phyloP scores from a whole-genome alignment of 1,284 basidiomycete species.

The Cryptococcus amylolentus region DNA sequence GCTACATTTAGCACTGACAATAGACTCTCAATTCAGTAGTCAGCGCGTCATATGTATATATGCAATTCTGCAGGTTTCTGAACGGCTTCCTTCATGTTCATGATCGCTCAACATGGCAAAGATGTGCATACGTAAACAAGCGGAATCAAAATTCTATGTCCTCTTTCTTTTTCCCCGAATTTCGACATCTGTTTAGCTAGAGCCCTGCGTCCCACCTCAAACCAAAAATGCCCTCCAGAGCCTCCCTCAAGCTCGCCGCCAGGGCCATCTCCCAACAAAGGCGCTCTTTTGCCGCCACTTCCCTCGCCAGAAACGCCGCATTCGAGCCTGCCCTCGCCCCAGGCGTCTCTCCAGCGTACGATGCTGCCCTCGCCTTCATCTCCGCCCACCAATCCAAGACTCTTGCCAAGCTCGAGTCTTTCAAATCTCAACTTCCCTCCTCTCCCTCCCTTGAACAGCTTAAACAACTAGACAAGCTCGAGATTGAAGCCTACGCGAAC shows the following conservation, averaged over 20 bases:
- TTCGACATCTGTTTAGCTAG: no score
- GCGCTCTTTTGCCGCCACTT: conserved; percentile 3
- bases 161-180: no score
- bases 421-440: conserved; percentile 10
- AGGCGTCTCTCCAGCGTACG: conserved; percentile 44
- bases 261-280: conserved; percentile 13
- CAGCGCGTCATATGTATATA: no score
- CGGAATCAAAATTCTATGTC: no score
- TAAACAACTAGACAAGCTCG: conserved; percentile 26
- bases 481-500: conserved; percentile 42
- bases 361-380: conserved; percentile 42
- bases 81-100: background rate
- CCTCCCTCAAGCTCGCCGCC: conserved; percentile 2
- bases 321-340: conserved; percentile 41
- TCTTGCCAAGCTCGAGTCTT: conserved; percentile 10
- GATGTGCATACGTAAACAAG: no score
- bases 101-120: no score
- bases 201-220: no score
- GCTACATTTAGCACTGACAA: background rate
- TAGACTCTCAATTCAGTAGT: no score
- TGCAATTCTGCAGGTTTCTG: background rate
- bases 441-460: conserved; percentile 11
- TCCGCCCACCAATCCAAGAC: conserved; percentile 12
- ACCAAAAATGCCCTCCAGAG: background rate
- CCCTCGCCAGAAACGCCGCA: conserved; percentile 6